These are phyloP conservation scores for Gardenia jasminoides DNA, from an alignment of 257 asterid genomes.

Conservation along the genomic window DNA sequence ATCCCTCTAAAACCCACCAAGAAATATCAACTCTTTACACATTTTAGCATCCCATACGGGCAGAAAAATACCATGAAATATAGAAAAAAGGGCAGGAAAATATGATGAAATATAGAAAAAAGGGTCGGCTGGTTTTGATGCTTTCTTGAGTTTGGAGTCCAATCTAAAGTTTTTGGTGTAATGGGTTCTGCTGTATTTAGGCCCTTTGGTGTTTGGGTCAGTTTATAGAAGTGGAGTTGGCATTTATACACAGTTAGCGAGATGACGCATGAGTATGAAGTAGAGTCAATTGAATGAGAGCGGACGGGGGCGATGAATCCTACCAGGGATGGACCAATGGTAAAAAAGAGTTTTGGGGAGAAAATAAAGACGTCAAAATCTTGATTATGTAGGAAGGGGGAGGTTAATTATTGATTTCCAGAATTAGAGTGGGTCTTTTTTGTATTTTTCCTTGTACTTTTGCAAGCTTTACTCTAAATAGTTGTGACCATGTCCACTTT, in stretches of 20 bases:
- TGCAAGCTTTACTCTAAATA: not conserved
- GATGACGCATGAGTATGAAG: not conserved
- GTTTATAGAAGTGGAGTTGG: conserved; percentile 17
- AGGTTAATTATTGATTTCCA: not conserved
- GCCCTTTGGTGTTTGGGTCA: conserved; percentile 4
- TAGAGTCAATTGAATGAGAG: not conserved
- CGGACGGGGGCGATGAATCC: not conserved
- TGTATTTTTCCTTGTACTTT: not conserved
- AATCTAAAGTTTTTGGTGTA: not conserved
- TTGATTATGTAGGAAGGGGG: not conserved
- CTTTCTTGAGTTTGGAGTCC: conserved; percentile 16
- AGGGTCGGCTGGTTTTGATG: conserved; percentile 15
- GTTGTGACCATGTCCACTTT: not conserved
- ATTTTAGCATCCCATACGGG: not conserved
- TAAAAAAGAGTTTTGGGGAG: not conserved
- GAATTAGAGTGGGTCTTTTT: not conserved
- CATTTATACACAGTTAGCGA: conserved; percentile 19
- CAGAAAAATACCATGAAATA: conserved; percentile 1
- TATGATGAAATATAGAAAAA: not conserved
- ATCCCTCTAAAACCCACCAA: conserved; percentile 16
- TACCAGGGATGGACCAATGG: not conserved
- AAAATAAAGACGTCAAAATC: not conserved
- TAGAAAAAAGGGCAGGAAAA: not conserved
- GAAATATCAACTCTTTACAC: conserved; percentile 8
- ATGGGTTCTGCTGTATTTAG: conserved; percentile 7